Conservation (phyloP, 306 rosid species). For the Begonia fuchsioides region DNA sequence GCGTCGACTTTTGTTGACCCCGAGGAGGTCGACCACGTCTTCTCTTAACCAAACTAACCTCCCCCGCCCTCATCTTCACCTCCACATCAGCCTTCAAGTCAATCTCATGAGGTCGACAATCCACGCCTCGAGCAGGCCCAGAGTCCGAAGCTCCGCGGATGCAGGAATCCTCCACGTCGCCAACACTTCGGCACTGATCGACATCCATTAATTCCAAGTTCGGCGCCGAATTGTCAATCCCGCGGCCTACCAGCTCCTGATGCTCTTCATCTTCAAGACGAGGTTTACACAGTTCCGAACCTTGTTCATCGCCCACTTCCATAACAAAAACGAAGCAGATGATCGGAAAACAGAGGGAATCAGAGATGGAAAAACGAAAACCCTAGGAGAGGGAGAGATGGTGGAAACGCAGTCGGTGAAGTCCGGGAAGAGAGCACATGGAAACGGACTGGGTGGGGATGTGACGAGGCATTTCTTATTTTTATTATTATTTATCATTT, state of each 20-base stretch:
- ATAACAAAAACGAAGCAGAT: not conserved
- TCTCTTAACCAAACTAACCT: conserved; percentile 23
- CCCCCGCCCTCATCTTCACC: conserved; percentile 14
- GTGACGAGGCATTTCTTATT: conserved; percentile 21
- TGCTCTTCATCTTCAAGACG: conserved; percentile 1
- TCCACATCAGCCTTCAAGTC: not conserved
- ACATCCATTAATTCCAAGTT: not conserved
- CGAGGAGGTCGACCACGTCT: conserved; percentile 80
- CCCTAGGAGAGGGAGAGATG: conserved; percentile 19
- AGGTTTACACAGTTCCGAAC: conserved; percentile 3
- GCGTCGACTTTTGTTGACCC: conserved; percentile 21
- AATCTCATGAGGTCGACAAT: not conserved
- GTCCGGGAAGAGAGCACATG: conserved; percentile 21
- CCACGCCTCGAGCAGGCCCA: not conserved
- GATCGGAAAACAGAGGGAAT: not conserved
- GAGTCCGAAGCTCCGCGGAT: conserved; percentile 7
- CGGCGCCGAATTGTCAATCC: not conserved
- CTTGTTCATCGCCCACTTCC: not conserved
- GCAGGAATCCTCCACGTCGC: conserved; percentile 12
- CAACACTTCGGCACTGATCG: conserved; percentile 6
- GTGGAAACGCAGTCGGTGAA: conserved; percentile 10
- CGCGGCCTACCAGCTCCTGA: not conserved
- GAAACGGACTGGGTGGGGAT: conserved; percentile 26
- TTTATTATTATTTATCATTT: not conserved
- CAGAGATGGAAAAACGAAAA: conserved; percentile 2